Evolutionary conservation across 1,284 basidiomycete species (phyloP).

Genomic region (Butyriboletus appendiculatus): DNA sequence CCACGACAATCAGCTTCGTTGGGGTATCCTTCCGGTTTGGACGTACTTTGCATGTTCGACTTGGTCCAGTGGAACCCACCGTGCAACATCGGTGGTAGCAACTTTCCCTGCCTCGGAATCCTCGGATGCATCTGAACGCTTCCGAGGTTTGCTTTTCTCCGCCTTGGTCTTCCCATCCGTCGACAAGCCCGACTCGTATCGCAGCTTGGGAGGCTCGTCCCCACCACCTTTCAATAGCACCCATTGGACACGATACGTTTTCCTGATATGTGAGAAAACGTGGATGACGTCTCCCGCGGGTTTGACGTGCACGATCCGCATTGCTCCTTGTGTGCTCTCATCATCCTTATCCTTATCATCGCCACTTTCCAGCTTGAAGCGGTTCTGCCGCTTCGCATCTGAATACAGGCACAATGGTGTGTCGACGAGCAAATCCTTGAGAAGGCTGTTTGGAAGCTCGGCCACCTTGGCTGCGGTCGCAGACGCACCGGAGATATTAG

Average conservation of each 20-base stretch:
- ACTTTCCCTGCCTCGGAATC: constrained; percentile 14
- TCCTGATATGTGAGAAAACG: constrained; percentile 89
- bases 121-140: constrained; percentile 6
- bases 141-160: constrained; percentile 16
- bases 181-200: neutral
- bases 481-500: constrained; percentile 45
- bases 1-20: constrained; percentile 1
- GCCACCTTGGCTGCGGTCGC: constrained; percentile 37
- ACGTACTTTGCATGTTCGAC: constrained; percentile 68
- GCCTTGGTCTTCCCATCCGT: constrained; percentile 5
- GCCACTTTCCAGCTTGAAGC: neutral
- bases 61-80: constrained; percentile 57
- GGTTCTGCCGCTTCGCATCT: constrained; percentile 7
- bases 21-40: neutral
- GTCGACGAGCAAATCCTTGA: constrained; percentile 44
- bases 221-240: constrained; percentile 58
- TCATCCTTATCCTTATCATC: neutral
- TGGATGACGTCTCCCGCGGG: constrained; percentile 72
- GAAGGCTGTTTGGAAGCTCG: constrained; percentile 42
- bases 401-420: constrained; percentile 15
- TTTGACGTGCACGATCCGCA: constrained; percentile 48
- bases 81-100: constrained; percentile 16
- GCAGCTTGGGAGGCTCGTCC: constrained; percentile 38
- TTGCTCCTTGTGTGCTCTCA: constrained; percentile 6
- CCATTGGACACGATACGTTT: constrained; percentile 85